Evolutionary conservation across 2,329 filamentous ascomycete species (phyloP), one percentile per base, ranked within the genome.

Genomic region (Fulvia fulva): DNA sequence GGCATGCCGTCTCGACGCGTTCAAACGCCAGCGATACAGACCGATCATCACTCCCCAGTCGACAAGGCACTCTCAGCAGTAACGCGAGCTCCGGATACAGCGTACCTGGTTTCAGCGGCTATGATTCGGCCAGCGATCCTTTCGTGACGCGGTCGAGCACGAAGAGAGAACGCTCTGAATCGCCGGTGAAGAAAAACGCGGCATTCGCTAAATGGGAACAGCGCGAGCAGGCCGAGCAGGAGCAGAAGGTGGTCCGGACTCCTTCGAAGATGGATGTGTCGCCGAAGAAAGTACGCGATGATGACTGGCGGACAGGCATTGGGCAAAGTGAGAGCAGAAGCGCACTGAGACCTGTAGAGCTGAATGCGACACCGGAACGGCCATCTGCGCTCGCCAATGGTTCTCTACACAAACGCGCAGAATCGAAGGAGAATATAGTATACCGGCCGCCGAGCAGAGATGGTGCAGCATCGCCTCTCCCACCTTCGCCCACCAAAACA

Each of bases 121-220:
- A 67, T 58, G 68, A 71, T 46, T 59, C 64, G 5, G 49, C 61
- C 23, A 65, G 55, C 57, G 70, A 72, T 60, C 68, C 70, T 2
- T 71, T 71, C 59, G 51, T 71, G 56, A 66, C 60, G 25, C 63
- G 65, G 32, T 58, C 63, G n/a, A 57, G 64, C 50, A 61, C 65
- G 41, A 70, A 71, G 63, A 59, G 70, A 47, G 68, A 71, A 16
- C 65, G 70, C n/a, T 70, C 68, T 44, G 70, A 71, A 57, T 71
- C 69, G 58, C 70, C 70, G 1, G 70, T 72, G 26, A 72, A 72
- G 67, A 71, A 71, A 62, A 71, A 68, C 64, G 61, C 70, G 62
- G 71, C 70, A 3, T 72, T 73, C 26, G 57, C 72, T 23, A 67
- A 70, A 63, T 67, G 73, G 57, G 65, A 61, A 54, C 54, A 61